Conservation (phyloP, 2,329 filamentous ascomycete species). For the Sarocladium brachiariae region DNA sequence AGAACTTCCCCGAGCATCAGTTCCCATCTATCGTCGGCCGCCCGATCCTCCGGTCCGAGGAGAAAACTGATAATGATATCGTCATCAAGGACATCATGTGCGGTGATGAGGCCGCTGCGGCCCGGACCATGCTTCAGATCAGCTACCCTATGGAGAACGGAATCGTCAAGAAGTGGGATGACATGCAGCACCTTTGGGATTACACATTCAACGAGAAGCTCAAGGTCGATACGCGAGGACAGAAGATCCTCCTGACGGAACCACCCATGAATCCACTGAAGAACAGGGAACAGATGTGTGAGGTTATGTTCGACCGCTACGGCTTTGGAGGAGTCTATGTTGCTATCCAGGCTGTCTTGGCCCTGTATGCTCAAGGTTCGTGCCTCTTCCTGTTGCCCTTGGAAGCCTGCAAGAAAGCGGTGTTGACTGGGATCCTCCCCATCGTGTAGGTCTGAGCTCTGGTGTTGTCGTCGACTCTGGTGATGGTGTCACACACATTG, state of each 20-base stretch:
- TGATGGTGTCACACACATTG: slow-evolving; percentile 97
- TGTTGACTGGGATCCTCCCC: not conserved
- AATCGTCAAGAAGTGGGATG: slow-evolving; percentile 99
- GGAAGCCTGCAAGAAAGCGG: not conserved
- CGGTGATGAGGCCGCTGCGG: slow-evolving; percentile 93
- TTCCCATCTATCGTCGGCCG: slow-evolving; percentile 97
- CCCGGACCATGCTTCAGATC: slow-evolving; percentile 95
- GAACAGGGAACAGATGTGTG: slow-evolving; percentile 96
- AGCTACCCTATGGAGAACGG: slow-evolving; percentile 99
- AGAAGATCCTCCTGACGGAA: slow-evolving; percentile 96
- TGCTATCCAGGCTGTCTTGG: slow-evolving; percentile 93
- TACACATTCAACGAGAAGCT: slow-evolving; percentile 98
- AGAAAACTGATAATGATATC: slow-evolving; percentile 54
- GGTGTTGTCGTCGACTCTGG: slow-evolving; percentile 99
- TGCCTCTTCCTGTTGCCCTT: slow-evolving; percentile 16
- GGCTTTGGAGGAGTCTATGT: slow-evolving; percentile 96
- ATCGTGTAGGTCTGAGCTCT: slow-evolving; percentile 56
- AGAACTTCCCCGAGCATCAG: slow-evolving; percentile 99
- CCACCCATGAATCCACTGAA: slow-evolving; percentile 95
- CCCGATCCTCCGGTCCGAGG: slow-evolving; percentile 94
- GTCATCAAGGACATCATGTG: slow-evolving; percentile 99
- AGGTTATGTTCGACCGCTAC: slow-evolving; percentile 99
- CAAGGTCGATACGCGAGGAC: slow-evolving; percentile 79
- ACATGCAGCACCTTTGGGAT: slow-evolving; percentile 99
- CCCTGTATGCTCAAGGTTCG: slow-evolving; percentile 91